Base-by-base conservation (phyloP, 1,284 basidiomycete species). In the Fomitopsis betulina region DNA sequence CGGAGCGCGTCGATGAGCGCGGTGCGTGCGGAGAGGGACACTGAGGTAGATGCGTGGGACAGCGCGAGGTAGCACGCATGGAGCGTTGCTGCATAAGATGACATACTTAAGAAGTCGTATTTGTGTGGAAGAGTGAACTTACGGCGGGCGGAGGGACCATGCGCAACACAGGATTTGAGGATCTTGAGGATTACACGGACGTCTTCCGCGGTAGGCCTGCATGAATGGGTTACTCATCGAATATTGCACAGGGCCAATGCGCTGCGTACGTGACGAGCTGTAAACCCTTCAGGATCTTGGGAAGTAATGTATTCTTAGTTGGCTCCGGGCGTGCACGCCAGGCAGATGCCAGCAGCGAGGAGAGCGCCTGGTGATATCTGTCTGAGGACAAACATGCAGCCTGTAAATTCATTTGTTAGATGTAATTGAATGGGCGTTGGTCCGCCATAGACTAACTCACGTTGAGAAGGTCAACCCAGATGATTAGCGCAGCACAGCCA, bases 1-100 rank as follows among this genome's bases (percentile, higher is more conserved):
- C 84, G 81, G 53, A 92, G 81, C 57, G 72, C 68, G 32, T 74
- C 68, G 51, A 84, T 65, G 58, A 80, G 73, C 32, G 76, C 75
- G 19, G 17, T 51, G 17, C 49, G 49, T 10, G 49, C 5, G 17
- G 49, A 32, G 17, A 68, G 57, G n/a, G 82, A 61, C 9, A 63
- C 59, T 1, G 72, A 64, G 25, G 68, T 56, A 32, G 73, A 58
- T 21, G 75, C 63, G 2, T 68, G 68, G 1, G 75, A 67, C 7
- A 87, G 65, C 6, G 81, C 65, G n/a, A 72, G 67, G 67, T 87
- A 89, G 17, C 80, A 76, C 47, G 80, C 65, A 32, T 66, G 56
- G 30, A 68, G 49, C 7, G 68, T 56, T 4, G 63, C 69, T 72
- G 45, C 2, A 23, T 21, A 35, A n/a, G n/a, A 32, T 35, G 49